Conservation (phyloP, 345 rosid genomes). For the Jatropha curcas region DNA sequence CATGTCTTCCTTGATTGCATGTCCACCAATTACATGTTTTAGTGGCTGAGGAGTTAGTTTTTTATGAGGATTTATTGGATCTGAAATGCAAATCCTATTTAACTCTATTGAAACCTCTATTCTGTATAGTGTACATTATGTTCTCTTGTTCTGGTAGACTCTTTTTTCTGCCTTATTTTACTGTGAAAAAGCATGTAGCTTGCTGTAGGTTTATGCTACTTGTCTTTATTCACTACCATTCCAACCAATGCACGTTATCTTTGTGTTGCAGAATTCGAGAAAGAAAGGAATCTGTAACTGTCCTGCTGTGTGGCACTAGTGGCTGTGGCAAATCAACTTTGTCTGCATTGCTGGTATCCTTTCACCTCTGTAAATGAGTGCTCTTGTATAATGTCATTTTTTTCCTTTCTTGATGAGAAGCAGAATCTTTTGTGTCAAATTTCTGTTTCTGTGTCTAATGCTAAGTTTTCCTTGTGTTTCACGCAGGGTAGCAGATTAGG, state of each 20-base stretch:
- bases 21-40: background rate
- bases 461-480: background rate
- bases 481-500: slow-evolving; percentile 79
- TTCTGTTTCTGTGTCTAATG: background rate
- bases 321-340: slow-evolving; percentile 99
- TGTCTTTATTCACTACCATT: background rate
- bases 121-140: too few species aligned
- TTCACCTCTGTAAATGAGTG: slow-evolving; percentile 20
- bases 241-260: background rate
- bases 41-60: background rate
- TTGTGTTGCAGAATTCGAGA: slow-evolving; percentile 83
- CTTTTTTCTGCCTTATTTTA: background rate
- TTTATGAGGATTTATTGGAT: background rate
- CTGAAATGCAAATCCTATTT: background rate
- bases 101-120: background rate
- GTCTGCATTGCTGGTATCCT: slow-evolving; percentile 92
- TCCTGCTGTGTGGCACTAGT: slow-evolving; percentile 97
- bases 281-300: slow-evolving; percentile 95
- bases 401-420: too few species aligned
- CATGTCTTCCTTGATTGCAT: background rate
- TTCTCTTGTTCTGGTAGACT: background rate
- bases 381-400: slow-evolving; percentile 9
- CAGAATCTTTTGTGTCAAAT: too few species aligned
- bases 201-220: background rate
- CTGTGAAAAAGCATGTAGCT: background rate